Evolutionary conservation across 768 basidiomycete species (phyloP).

Genomic region (Phaeolepiota aurea): DNA sequence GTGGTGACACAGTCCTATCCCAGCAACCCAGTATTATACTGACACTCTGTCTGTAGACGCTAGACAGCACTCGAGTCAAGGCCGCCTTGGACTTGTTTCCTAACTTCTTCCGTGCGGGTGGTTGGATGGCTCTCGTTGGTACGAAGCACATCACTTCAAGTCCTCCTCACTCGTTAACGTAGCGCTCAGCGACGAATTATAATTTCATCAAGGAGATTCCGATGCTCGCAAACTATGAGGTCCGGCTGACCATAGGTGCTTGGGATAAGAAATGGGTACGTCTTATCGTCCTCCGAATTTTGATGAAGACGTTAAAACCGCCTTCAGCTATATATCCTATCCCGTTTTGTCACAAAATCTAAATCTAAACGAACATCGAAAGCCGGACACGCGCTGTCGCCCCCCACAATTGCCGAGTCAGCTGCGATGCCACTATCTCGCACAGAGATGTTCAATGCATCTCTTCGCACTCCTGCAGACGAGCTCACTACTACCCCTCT

Average conservation of each 20-base stretch:
- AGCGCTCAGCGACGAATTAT: slow-evolving; percentile 48
- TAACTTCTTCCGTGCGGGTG: not conserved
- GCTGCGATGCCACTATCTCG: not conserved
- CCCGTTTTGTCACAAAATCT: slow-evolving; percentile 54
- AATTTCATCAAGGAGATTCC: slow-evolving; percentile 67
- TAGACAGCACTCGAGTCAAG: slow-evolving; percentile 2
- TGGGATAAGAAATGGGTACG: slow-evolving; percentile 82
- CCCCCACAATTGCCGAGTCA: slow-evolving; percentile 3
- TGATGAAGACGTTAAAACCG: no score
- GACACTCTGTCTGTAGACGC: no score
- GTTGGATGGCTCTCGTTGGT: slow-evolving; percentile 35
- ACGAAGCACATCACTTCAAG: no score
- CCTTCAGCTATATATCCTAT: slow-evolving; percentile 50
- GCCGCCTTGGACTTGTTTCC: slow-evolving; percentile 2
- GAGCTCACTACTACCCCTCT: slow-evolving; percentile 18
- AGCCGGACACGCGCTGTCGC: slow-evolving; percentile 5
- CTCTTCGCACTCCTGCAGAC: slow-evolving; percentile 27
- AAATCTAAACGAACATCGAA: slow-evolving; percentile 21
- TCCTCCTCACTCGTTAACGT: slow-evolving; percentile 21
- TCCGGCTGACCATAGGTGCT: slow-evolving; percentile 42
- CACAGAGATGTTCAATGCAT: slow-evolving; percentile 13
- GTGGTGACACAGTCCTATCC: no score
- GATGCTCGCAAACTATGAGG: slow-evolving; percentile 51
- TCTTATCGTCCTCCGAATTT: slow-evolving; percentile 1
- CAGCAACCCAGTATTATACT: no score